Evolutionary conservation across 73 alveolate species (phyloP).

Genomic region (Blepharisma japonicum): DNA sequence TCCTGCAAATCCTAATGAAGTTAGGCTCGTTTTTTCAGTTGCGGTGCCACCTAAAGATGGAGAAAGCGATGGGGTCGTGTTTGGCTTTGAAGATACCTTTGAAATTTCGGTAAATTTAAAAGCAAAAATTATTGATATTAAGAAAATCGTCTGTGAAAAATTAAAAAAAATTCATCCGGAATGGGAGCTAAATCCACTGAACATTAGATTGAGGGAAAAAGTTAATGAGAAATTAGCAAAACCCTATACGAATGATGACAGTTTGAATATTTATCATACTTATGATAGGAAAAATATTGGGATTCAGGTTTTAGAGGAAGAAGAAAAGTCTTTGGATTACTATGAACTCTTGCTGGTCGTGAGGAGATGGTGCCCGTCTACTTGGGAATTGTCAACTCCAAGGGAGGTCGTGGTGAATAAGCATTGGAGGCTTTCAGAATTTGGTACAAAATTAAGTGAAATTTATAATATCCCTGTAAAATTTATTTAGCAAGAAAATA

Average conservation of each 20-base stretch:
- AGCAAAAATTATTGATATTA: not conserved
- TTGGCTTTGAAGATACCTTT: not conserved
- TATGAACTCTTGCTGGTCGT: not conserved
- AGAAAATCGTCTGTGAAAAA: not conserved
- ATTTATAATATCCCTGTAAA: not conserved
- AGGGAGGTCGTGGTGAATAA: not conserved
- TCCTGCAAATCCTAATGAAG: constrained; percentile 17
- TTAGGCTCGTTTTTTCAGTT: not conserved
- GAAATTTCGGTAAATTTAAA: constrained; percentile 1
- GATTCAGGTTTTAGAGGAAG: not conserved
- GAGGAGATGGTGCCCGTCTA: not conserved
- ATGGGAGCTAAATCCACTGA: not conserved
- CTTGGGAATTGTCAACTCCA: constrained; percentile 16
- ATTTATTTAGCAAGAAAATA: constrained; percentile 6
- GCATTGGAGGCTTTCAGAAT: not conserved
- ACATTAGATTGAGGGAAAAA: not conserved
- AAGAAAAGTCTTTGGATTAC: not conserved
- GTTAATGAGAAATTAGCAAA: not conserved
- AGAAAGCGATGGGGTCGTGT: not conserved
- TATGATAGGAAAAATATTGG: constrained; percentile 5
- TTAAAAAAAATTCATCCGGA: not conserved
- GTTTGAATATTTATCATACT: not conserved
- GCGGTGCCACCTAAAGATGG: not conserved
- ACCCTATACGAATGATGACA: not conserved
- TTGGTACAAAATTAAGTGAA: not conserved